Conservation (phyloP, 352 stramenopile species). For the Thraustotheca clavata region DNA sequence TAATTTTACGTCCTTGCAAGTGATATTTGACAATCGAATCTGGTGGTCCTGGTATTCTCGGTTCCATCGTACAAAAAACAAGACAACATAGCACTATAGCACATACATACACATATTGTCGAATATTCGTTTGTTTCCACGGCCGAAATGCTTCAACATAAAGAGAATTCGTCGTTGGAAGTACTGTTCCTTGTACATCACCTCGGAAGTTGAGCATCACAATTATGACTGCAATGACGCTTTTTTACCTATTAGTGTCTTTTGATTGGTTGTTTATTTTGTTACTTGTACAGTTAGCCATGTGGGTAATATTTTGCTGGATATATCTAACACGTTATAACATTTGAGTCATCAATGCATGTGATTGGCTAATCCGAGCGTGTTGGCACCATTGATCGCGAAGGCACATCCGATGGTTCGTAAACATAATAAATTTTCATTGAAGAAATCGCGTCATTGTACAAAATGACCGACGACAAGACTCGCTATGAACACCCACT, state of each 20-base stretch:
- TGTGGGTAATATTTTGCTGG: not conserved
- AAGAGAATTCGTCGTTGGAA: not conserved
- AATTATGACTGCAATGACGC: not conserved
- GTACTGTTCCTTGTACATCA: not conserved
- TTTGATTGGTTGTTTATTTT: conserved; percentile 5
- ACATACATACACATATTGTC: not conserved
- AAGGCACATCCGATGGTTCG: not conserved
- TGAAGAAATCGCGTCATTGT: too few species aligned
- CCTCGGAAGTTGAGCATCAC: not conserved
- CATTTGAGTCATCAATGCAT: conserved; percentile 6
- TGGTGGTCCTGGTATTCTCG: not conserved
- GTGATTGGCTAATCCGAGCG: not conserved
- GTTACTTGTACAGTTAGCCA: not conserved
- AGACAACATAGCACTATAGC: not conserved
- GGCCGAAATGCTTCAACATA: not conserved
- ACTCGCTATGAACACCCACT: conserved; percentile 84
- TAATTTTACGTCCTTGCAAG: not conserved
- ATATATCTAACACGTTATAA: not conserved
- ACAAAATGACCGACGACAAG: conserved; percentile 21
- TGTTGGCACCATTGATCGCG: not conserved
- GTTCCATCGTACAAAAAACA: not conserved
- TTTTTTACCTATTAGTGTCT: not conserved
- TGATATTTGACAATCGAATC: not conserved
- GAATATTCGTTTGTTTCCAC: not conserved
- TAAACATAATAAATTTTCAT: too few species aligned